Base-by-base conservation (phyloP, 2,329 filamentous ascomycete species). In the Aspergillus sojae region DNA sequence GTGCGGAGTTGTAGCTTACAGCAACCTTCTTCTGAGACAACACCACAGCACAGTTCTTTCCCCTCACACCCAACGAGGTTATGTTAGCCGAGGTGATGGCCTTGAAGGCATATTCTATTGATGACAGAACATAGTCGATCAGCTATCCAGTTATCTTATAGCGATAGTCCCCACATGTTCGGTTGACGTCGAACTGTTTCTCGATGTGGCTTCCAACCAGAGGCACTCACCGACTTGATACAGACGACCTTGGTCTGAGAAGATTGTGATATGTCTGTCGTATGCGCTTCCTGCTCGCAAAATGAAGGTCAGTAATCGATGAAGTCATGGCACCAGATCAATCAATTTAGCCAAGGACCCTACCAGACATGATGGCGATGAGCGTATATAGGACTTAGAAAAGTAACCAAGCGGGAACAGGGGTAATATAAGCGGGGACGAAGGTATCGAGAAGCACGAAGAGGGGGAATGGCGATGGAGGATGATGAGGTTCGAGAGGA, bases 1-100 rank as follows among this genome's bases (percentile, higher is more conserved):
- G 53, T 6, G 23, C 43, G 32, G 52, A 14, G 26, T 14, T 11
- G n/a, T 46, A 61, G 82, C 94, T 70, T 91, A 97, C 94, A 64
- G 95, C 94, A 71, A 99, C 95, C 84, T 99, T 99, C 89, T 99
- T 99, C 84, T 99, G 95, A 67, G 95, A 98, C 78, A 99, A 84
- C 59, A 99, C 92, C 52, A 99, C 95, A 39, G 95, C 95, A 76
- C 94, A 98, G 83, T 95, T 88, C 86, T 99, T 99, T 81, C 95
- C 95, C 77, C 93, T 88, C 71, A 99, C 89, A 73, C 95, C 95
- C 79, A 99, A 88, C 66, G 95, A 95, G 86, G 96, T 99, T 84
- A 99, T 98, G 82, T 98, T 98, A 72, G 95, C 95, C 66, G 95
- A 94, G 72, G 95, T 99, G 82, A 99, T 99, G 64, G 95, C 95